Conservation (phyloP, 257 asterid species). For the Solanum habrochaites region DNA sequence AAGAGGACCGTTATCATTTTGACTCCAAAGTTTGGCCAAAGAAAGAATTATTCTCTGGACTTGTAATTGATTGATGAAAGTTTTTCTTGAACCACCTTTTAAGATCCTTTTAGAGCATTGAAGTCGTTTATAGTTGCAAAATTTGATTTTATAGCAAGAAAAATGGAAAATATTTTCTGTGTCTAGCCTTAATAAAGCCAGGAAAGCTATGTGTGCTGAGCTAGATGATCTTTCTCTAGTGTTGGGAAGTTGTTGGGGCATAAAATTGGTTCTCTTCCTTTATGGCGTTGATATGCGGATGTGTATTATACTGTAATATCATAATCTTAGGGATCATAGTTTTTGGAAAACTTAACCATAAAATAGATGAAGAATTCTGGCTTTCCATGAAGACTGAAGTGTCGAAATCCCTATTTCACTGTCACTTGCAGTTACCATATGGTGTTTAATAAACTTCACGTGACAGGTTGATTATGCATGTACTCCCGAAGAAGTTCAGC, state of each 20-base stretch:
- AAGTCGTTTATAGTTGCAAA: background rate
- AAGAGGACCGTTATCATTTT: background rate
- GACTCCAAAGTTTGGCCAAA: background rate
- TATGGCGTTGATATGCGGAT: background rate
- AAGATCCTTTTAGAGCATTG: background rate
- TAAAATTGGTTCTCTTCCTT: background rate
- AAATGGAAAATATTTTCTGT: background rate
- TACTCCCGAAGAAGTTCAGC: conserved; percentile 98
- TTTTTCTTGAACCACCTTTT: background rate
- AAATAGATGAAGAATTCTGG: background rate
- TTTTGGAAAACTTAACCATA: background rate
- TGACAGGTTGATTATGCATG: conserved; percentile 92
- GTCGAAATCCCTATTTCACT: background rate
- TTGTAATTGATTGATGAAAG: background rate
- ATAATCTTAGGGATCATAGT: background rate
- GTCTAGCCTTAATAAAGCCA: background rate
- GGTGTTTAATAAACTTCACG: background rate
- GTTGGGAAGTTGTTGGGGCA: background rate
- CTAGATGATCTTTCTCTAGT: background rate
- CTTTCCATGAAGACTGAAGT: background rate
- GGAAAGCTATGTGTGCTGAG: background rate
- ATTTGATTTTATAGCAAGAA: background rate
- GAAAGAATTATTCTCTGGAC: background rate
- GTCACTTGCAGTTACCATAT: background rate
- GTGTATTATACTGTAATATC: background rate